Conservation (phyloP, 140 eudicot genomes). For the Artemisia princeps region DNA sequence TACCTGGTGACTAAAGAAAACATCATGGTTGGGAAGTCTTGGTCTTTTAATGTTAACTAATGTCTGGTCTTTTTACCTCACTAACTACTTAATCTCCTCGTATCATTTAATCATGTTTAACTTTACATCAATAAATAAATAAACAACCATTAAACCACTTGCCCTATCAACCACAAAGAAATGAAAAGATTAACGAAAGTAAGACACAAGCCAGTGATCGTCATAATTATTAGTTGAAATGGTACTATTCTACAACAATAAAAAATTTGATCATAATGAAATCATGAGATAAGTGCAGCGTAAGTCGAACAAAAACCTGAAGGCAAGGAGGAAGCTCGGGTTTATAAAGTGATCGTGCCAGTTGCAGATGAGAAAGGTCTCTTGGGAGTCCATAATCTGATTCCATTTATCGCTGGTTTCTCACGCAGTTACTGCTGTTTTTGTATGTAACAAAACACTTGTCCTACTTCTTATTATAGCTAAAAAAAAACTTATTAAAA, state of each 20-base stretch:
- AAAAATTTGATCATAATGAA: neutral
- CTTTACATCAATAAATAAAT: neutral
- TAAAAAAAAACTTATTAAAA: neutral
- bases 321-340: conserved; percentile 92
- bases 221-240: neutral
- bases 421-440: conserved; percentile 20
- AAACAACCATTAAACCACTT: neutral
- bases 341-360: conserved; percentile 66
- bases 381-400: conserved; percentile 77
- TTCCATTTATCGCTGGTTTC: conserved; percentile 49
- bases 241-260: no score
- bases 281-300: neutral
- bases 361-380: conserved; percentile 76
- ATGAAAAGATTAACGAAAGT: neutral
- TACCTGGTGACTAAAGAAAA: neutral
- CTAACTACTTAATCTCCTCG: no score
- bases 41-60: no score
- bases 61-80: no score
- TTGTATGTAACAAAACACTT: no score
- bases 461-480: neutral
- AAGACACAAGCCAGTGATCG: neutral
- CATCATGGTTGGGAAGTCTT: neutral
- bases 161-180: neutral
- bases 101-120: neutral
- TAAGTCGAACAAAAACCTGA: conserved; percentile 41